phyloP scores from a whole-genome alignment of 2,329 filamentous ascomycete genomes.

The Fusarium robinianum region DNA sequence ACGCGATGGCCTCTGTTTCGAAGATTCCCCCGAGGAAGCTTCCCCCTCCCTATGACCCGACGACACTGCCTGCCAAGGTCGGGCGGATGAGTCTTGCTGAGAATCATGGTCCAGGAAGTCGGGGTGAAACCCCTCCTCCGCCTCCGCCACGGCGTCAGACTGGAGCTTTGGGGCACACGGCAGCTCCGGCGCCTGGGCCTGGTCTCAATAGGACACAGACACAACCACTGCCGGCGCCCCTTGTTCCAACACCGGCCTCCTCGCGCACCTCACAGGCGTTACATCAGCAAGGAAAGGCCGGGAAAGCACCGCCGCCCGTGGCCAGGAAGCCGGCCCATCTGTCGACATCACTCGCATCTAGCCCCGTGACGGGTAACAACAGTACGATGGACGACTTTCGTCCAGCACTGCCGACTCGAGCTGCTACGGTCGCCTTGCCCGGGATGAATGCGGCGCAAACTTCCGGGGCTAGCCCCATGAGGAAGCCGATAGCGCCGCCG shows the following conservation, averaged over 20 bases:
- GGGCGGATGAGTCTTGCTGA: constrained; percentile 51
- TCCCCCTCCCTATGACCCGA: constrained; percentile 56
- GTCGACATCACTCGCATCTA: constrained; percentile 34
- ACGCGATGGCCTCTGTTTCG: constrained; percentile 49
- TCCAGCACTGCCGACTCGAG: constrained; percentile 33
- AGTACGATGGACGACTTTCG: constrained; percentile 34
- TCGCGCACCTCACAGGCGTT: constrained; percentile 43
- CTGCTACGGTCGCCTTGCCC: constrained; percentile 24
- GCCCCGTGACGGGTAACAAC: constrained; percentile 26
- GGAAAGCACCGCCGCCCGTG: constrained; percentile 58
- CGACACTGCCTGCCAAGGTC: constrained; percentile 51
- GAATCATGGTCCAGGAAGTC: constrained; percentile 39
- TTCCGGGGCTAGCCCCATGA: constrained; percentile 15
- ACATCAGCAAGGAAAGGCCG: constrained; percentile 36
- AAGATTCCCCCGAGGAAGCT: constrained; percentile 54
- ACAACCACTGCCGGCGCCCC: constrained; percentile 36
- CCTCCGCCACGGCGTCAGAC: constrained; percentile 51
- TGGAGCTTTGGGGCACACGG: constrained; percentile 23
- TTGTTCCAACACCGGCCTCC: constrained; percentile 42
- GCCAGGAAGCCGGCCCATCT: constrained; percentile 67
- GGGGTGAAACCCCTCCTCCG: constrained; percentile 49
- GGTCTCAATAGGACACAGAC: constrained; percentile 33
- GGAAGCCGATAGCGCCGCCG: constrained; percentile 35
- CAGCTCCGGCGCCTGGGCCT: constrained; percentile 18
- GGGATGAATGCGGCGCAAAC: constrained; percentile 17